phyloP scores from a whole-genome alignment of 768 basidiomycete genomes.

The Collybia nuda region DNA sequence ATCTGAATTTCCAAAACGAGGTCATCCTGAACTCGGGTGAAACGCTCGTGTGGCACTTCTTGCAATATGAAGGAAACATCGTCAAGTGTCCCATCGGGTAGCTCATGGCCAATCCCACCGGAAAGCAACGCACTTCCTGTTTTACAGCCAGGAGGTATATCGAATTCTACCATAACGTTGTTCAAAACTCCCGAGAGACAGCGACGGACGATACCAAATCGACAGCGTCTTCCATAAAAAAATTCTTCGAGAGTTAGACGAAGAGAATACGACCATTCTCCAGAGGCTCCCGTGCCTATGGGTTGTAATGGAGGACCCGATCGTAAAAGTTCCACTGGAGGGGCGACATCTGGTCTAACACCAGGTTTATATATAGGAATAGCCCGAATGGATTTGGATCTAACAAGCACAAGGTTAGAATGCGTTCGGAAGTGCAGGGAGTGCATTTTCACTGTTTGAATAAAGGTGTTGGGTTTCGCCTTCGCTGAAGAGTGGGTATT shows the following conservation, averaged over 20 bases:
- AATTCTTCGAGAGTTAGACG: constrained; percentile 62
- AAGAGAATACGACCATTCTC: constrained; percentile 71
- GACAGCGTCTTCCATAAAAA: constrained; percentile 52
- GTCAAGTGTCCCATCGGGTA: constrained; percentile 53
- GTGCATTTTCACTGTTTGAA: too few relatives aligned
- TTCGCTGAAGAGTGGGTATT: too few relatives aligned
- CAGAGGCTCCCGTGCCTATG: constrained; percentile 40
- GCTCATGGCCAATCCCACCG: constrained; percentile 66
- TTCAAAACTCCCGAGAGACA: constrained; percentile 48
- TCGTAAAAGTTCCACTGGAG: not conserved
- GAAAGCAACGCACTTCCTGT: constrained; percentile 60
- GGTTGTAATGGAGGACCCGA: constrained; percentile 36
- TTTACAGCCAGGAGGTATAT: constrained; percentile 62
- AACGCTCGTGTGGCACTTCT: constrained; percentile 55
- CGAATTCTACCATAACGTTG: constrained; percentile 57
- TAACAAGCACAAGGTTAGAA: too few relatives aligned
- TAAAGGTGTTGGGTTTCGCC: too few relatives aligned
- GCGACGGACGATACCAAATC: constrained; percentile 60
- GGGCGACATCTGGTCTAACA: not conserved
- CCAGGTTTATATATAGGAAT: constrained; percentile 3
- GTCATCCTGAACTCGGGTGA: constrained; percentile 56
- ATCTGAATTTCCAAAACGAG: constrained; percentile 54
- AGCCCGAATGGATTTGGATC: too few relatives aligned
- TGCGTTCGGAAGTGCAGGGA: too few relatives aligned
- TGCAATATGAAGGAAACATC: constrained; percentile 69